Percentiles rank a stretch among this genome's conserved stretches.
Conservation (phyloP, 2,329 filamentous ascomycete species). For the Colletotrichum caudatum region DNA sequence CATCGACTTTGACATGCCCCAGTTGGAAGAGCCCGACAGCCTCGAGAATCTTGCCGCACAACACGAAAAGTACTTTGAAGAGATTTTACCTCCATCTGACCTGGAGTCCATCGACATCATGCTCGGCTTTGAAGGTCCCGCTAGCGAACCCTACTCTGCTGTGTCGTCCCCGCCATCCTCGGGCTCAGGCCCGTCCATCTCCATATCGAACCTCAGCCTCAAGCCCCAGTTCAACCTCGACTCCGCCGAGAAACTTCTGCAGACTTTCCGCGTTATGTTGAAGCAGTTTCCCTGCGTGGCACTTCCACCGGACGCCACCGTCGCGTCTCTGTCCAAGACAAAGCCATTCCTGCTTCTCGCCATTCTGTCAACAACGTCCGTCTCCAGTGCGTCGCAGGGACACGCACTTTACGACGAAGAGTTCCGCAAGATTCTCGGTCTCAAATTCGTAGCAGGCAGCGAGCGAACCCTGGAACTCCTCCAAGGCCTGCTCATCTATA, state of each 20-base stretch:
- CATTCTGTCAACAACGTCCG: conserved; percentile 64
- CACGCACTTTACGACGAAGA: conserved; percentile 68
- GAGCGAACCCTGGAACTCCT: conserved; percentile 69
- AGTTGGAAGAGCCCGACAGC: conserved; percentile 53
- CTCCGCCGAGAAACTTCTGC: conserved; percentile 61
- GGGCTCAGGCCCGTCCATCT: conserved; percentile 45
- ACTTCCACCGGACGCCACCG: conserved; percentile 55
- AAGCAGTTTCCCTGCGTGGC: conserved; percentile 59
- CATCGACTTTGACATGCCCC: conserved; percentile 63
- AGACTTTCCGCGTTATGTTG: conserved; percentile 59
- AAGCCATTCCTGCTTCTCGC: conserved; percentile 67
- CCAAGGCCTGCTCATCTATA: conserved; percentile 68
- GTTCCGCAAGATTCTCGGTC: conserved; percentile 66
- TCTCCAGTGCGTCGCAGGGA: conserved; percentile 61
- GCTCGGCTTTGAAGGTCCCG: conserved; percentile 28
- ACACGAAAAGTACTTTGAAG: conserved; percentile 58
- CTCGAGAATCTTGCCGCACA: conserved; percentile 58
- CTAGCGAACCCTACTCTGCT: conserved; percentile 23
- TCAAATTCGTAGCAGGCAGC: conserved; percentile 68
- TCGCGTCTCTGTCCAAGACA: conserved; percentile 57
- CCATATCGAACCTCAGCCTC: conserved; percentile 56
- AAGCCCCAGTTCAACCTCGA: conserved; percentile 67
- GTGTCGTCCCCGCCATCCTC: conserved; percentile 44
- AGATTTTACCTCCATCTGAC: conserved; percentile 51
- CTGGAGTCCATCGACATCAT: conserved; percentile 35